Percentiles rank a stretch among this genome's conserved stretches.
phyloP scores from a whole-genome alignment of 78 protist genomes.

The Thecamonas trahens region DNA sequence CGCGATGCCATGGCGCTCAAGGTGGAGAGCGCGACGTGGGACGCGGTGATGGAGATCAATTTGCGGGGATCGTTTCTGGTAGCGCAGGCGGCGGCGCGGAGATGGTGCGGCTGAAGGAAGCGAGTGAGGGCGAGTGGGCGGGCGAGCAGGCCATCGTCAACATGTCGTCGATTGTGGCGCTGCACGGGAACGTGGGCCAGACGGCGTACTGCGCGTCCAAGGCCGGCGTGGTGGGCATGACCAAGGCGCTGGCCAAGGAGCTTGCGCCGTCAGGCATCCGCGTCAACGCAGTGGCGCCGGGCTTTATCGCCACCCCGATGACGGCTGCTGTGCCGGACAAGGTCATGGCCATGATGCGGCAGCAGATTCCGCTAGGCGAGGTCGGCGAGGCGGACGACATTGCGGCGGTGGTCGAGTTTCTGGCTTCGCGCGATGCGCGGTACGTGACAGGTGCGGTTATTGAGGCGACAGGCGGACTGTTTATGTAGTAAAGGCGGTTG shows the following conservation, averaged over 20 bases:
- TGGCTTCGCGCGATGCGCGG: too few relatives aligned
- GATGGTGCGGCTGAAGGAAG: too few relatives aligned
- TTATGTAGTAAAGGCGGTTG: too few relatives aligned
- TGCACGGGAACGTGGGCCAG: slow-evolving; percentile 15
- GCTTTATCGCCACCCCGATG: slow-evolving; percentile 4
- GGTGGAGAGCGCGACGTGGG: too few relatives aligned
- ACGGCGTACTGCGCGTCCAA: slow-evolving; percentile 8
- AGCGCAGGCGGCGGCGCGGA: too few relatives aligned
- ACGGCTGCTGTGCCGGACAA: not conserved
- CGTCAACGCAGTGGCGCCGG: slow-evolving; percentile 14
- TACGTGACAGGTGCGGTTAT: too few relatives aligned
- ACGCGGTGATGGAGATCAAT: too few relatives aligned
- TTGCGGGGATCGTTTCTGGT: too few relatives aligned
- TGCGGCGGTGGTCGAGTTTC: too few relatives aligned
- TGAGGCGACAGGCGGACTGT: too few relatives aligned
- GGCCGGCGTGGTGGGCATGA: slow-evolving; percentile 10
- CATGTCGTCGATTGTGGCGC: slow-evolving; percentile 7
- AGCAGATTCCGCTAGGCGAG: not conserved
- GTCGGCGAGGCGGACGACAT: too few relatives aligned
- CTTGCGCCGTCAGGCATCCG: not conserved
- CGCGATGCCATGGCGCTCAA: not conserved
- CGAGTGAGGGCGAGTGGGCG: too few relatives aligned
- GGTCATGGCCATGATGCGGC: not conserved
- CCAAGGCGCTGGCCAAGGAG: slow-evolving; percentile 1
- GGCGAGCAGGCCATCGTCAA: slow-evolving; percentile 6